These are phyloP conservation scores for Solanum medicagineum DNA, from an alignment of 257 asterid species.

Conservation along the genomic window DNA sequence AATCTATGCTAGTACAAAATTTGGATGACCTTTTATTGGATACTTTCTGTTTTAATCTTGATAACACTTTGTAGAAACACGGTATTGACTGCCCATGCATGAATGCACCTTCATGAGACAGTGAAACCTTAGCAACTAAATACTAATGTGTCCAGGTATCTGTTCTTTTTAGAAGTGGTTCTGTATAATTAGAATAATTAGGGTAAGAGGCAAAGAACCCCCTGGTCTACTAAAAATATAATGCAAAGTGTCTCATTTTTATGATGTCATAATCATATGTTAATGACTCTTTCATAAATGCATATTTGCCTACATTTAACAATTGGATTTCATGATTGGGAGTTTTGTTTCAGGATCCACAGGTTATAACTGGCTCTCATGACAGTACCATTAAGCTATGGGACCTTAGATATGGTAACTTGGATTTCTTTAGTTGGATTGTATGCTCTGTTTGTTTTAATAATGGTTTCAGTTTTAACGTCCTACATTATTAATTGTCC, in stretches of 20 bases:
- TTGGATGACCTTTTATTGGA: not conserved
- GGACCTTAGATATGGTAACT: conserved; percentile 76
- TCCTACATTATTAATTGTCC: conserved; percentile 3
- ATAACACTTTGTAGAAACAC: not conserved
- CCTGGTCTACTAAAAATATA: not conserved
- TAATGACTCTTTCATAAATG: not conserved
- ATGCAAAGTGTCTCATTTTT: not conserved
- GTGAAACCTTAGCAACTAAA: not conserved
- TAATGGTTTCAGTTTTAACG: conserved; percentile 7
- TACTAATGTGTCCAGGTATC: not conserved
- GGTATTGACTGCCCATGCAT: not conserved
- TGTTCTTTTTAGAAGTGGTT: not conserved
- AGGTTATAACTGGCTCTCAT: conserved; percentile 95
- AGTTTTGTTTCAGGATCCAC: conserved; percentile 39
- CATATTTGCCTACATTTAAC: not conserved
- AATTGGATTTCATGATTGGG: not conserved
- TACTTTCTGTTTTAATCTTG: not conserved
- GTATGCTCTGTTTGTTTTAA: not conserved
- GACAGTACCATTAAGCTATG: conserved; percentile 91
- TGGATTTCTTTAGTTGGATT: not conserved
- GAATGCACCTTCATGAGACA: not conserved
- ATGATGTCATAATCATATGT: not conserved
- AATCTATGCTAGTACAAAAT: not conserved
- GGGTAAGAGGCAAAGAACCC: not conserved
- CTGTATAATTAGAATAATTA: not conserved